Base-by-base conservation (phyloP, 352 stramenopile genomes). In the Globisporangium alternatum region DNA sequence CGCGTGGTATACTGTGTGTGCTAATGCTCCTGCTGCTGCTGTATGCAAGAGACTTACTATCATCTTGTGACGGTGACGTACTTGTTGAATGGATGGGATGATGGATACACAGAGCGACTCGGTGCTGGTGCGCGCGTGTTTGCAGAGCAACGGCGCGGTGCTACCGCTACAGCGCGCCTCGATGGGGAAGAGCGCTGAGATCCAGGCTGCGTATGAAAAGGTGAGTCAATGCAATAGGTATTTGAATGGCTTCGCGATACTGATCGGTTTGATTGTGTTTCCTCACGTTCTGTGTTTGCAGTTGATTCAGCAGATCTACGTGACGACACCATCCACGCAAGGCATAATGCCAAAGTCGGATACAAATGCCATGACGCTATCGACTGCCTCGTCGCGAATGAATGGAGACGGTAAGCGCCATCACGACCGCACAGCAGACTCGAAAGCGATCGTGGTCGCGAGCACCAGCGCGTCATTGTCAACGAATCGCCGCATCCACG, bases 251-350 rank as follows among this genome's bases (percentile, higher is more conserved):
- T 45, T 45, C 37, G 21, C 25, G 25, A 28, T 44, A 1, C 19
- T 55, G 47, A 44, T 28, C 25, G 49, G 15, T 8, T 8, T 59
- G 30, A 22, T 2, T 61, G 56, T 41, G 21, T 67, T 13, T 10
- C 6, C 21, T 7, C 8, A 19, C 41, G 15, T 22, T 15, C 15
- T 5, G 2, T 21, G 17, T 12, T 41, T 56, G 30, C 61, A 84
- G 78, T 44, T 87, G 3, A 60, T 87, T 43, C 56, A 70, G 22
- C 67, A 77, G 43, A 75, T 87, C 53, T 81, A 84, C 65, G 68
- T 71, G 56, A 68, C 63, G 47, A 53, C 56, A 47, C 48, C 63
- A 44, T 41, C 45, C 35, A n/a, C n/a, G 6, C 30, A 41, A 30
- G 21, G 19, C 37, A 17, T 30, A 28, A n/a, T 3, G 5, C 15